These are phyloP conservation scores for Hibiscus syriacus DNA, from an alignment of 345 rosid genomes.

Conservation along the genomic window DNA sequence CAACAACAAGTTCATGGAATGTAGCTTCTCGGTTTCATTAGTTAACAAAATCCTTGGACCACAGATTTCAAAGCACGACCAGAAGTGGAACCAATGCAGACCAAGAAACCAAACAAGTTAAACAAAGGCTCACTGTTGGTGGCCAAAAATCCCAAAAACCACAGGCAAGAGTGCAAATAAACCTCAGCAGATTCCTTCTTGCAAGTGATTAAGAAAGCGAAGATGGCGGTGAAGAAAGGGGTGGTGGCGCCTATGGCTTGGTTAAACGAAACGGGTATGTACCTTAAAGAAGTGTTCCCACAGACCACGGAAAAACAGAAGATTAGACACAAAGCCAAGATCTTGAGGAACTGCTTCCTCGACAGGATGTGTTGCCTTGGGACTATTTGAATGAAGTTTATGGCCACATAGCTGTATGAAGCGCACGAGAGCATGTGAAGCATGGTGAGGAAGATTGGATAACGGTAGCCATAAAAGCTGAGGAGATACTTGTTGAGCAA, in stretches of 20 bases:
- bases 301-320: constrained; percentile 95
- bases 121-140: constrained; percentile 90
- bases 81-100: constrained; percentile 89
- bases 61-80: constrained; percentile 94
- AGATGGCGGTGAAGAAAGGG: constrained; percentile 93
- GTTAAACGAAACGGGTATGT: constrained; percentile 90
- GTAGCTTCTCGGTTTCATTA: constrained; percentile 85
- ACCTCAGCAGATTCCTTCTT: constrained; percentile 83
- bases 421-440: constrained; percentile 88
- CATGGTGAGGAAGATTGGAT: constrained; percentile 93
- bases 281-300: constrained; percentile 86
- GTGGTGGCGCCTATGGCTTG: constrained; percentile 97
- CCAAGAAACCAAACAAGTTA: constrained; percentile 83
- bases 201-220: constrained; percentile 85
- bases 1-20: constrained; percentile 85
- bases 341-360: constrained; percentile 67
- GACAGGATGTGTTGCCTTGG: constrained; percentile 82
- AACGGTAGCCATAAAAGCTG: constrained; percentile 77
- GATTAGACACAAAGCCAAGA: constrained; percentile 65
- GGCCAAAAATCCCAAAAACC: constrained; percentile 76
- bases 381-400: constrained; percentile 61
- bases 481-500: constrained; percentile 95
- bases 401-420: constrained; percentile 66
- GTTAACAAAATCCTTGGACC: constrained; percentile 75
- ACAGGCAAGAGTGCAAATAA: constrained; percentile 85